Conservation (phyloP, 1,284 basidiomycete genomes). For the Tilletia horrida region DNA sequence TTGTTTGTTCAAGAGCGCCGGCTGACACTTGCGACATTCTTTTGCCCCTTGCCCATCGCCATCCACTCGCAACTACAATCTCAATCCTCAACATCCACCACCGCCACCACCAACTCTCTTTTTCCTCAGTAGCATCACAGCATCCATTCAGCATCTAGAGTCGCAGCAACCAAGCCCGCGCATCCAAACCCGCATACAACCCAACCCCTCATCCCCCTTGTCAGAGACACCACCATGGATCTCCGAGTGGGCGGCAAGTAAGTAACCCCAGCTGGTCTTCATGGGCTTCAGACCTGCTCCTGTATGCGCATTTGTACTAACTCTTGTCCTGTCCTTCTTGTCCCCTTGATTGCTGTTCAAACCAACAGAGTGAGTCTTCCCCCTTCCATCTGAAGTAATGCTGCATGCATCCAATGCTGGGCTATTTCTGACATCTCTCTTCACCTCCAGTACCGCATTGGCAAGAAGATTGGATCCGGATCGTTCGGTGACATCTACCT, state of each 20-base stretch:
- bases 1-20: no score
- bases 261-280: constrained; percentile 19
- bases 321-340: not conserved
- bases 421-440: not conserved
- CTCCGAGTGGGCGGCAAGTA: constrained; percentile 97
- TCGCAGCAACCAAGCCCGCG: not conserved
- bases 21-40: no score
- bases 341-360: not conserved
- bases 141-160: not conserved
- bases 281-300: not conserved
- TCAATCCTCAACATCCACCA: no score
- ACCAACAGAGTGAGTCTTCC: constrained; percentile 1
- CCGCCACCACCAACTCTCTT: not conserved
- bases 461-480: constrained; percentile 99
- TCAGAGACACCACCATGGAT: constrained; percentile 63
- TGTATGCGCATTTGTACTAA: not conserved
- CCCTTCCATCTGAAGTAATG: not conserved
- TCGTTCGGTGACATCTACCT: constrained; percentile 99
- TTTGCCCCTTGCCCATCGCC: no score
- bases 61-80: no score
- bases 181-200: no score
- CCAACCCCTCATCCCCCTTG: not conserved
- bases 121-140: not conserved
- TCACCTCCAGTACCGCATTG: constrained; percentile 66
- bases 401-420: not conserved